Evolutionary conservation across 805 yeast species (phyloP), one percentile per base, ranked within the genome.

Genomic region (Yamadazyma akitaensis): DNA sequence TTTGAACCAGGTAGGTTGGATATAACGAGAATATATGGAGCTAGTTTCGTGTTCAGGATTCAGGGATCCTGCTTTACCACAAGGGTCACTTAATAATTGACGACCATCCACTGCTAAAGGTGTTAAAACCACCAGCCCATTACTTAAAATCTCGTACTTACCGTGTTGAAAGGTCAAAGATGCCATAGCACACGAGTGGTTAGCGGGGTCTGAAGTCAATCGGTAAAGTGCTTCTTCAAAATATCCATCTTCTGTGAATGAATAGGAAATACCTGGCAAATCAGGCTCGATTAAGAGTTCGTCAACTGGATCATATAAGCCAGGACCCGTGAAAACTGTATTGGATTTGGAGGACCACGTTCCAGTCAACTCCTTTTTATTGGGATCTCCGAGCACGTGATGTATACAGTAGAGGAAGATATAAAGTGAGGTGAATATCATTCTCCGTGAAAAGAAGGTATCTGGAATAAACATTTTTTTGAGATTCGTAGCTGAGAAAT

Each of bases 261-360:
- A 88, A 67, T 84, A 88, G 5, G 95, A 84, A 46, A 92, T 80
- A 33, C 99, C 99, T 1, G 99, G 97, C 36, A 94, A 75, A 8
- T 91, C 92, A 2, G 99, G 99, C 64, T 94, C 99, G 51, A 90
- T 88, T 48, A 94, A 72, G 14, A 92, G 78, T 65, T 94, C 99
- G 62, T 92, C 97, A 25, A 90, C 86, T 2, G 99, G 99, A 64
- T 94, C 98, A 63, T 81, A 94, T 62, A 94, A 94, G 2, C 91
- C 86, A 6, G 98, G 96, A 0, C 99, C 99, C 0, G 99, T 94
- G 71, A 92, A 84, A 7, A 94, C 99, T 11, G 95, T 82, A 64
- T 87, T 88, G 11, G 97, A 83, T 65, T 94, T 94, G 14, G 97
- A 85, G 1, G 91, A 67, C 99, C 99, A 94, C 0, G 99, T 94